Conservation (phyloP, 257 asterid genomes). For the Solanum pennellii region DNA sequence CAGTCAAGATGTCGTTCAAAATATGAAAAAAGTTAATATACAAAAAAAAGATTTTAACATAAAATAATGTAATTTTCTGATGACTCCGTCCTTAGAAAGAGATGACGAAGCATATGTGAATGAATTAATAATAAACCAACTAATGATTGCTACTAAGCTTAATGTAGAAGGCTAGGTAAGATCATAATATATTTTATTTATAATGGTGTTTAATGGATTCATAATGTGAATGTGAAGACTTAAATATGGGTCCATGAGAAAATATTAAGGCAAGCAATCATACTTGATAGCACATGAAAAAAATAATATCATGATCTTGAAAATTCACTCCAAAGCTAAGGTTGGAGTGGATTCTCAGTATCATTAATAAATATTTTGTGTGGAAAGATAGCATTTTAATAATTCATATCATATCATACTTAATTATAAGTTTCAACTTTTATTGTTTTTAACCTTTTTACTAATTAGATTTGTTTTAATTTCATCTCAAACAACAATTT, state of each 20-base stretch:
- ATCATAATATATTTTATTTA: too few species aligned
- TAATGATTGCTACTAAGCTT: neutral
- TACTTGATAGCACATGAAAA: neutral
- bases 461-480: neutral
- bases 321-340: neutral
- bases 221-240: neutral
- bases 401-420: neutral
- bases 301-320: neutral
- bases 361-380: neutral
- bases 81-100: too few species aligned
- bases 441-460: neutral
- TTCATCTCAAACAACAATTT: neutral
- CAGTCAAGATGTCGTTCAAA: neutral
- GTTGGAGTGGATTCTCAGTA: neutral
- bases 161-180: neutral
- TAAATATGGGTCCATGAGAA: neutral
- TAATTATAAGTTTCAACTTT: neutral
- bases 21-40: too few species aligned
- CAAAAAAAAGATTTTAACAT: fast-evolving
- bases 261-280: neutral
- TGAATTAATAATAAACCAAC: neutral
- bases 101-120: too few species aligned
- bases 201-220: neutral
- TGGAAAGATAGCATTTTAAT: neutral
- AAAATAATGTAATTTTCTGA: too few species aligned